Evolutionary conservation across 306 rosid genomes (phyloP).

Genomic region (Benincasa hispida): DNA sequence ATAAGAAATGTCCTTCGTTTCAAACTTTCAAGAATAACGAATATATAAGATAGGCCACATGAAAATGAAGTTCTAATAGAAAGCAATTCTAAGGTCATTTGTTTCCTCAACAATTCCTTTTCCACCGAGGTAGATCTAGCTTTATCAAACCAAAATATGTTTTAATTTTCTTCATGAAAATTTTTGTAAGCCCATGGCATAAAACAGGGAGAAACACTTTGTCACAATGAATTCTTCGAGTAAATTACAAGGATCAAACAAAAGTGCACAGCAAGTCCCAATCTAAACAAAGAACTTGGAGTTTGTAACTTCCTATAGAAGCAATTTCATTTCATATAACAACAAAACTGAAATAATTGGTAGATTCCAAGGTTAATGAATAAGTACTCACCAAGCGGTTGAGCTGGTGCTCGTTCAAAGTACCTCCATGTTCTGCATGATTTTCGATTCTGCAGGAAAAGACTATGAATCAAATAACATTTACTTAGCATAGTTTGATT

Average conservation of each 20-base stretch:
- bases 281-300: background rate
- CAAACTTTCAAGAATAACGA: background rate
- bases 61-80: background rate
- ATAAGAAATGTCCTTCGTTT: background rate
- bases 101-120: background rate
- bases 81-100: background rate
- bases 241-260: background rate
- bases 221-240: background rate
- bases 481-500: background rate
- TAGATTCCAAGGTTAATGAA: background rate
- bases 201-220: background rate
- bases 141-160: background rate
- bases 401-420: slow-evolving; percentile 94
- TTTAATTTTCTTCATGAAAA: background rate
- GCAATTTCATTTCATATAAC: background rate
- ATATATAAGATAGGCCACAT: background rate
- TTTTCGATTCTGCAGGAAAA: slow-evolving; percentile 62
- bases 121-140: background rate
- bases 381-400: slow-evolving; percentile 71
- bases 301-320: background rate
- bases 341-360: background rate
- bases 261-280: background rate
- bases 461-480: background rate
- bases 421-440: slow-evolving; percentile 99
- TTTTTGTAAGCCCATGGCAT: background rate